Evolutionary conservation across 176 grass and related monocot genomes (phyloP).

Genomic region (Phyllostachys edulis): DNA sequence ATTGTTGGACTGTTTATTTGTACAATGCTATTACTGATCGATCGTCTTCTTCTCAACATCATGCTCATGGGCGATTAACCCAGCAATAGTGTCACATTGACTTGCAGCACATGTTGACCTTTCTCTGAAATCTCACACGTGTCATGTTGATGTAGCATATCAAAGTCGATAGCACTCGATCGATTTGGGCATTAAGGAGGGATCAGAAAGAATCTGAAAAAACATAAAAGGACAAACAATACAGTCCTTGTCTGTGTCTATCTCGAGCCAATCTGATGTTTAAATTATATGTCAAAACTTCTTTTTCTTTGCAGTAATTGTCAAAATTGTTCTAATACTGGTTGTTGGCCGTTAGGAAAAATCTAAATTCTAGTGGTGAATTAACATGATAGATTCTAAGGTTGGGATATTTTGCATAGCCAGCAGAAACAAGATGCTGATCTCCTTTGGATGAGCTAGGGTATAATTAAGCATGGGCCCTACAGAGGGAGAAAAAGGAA

Average conservation of each 20-base stretch:
- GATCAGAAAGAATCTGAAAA: not conserved
- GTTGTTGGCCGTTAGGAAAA: no score
- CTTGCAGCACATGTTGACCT: not conserved
- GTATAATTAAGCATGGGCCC: not conserved
- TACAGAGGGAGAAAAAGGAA: conserved; percentile 25
- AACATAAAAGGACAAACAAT: not conserved
- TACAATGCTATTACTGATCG: not conserved
- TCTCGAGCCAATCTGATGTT: not conserved
- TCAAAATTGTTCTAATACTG: no score
- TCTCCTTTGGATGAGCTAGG: not conserved
- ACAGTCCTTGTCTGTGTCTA: not conserved
- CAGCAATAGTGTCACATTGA: not conserved
- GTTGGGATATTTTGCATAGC: not conserved
- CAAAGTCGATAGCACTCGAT: not conserved
- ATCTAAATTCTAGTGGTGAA: not conserved
- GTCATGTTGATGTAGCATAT: not conserved
- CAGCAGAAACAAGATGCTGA: not conserved
- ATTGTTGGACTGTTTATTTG: no score
- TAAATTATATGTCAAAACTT: no score
- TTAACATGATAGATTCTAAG: not conserved
- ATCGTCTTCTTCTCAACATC: not conserved
- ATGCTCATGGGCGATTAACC: not conserved
- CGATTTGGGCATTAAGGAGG: not conserved
- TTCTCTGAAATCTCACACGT: not conserved
- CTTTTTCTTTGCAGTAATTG: not conserved